Conservation (phyloP, 1,139 yeast genomes). For the Blastobotrys ciferrii region DNA sequence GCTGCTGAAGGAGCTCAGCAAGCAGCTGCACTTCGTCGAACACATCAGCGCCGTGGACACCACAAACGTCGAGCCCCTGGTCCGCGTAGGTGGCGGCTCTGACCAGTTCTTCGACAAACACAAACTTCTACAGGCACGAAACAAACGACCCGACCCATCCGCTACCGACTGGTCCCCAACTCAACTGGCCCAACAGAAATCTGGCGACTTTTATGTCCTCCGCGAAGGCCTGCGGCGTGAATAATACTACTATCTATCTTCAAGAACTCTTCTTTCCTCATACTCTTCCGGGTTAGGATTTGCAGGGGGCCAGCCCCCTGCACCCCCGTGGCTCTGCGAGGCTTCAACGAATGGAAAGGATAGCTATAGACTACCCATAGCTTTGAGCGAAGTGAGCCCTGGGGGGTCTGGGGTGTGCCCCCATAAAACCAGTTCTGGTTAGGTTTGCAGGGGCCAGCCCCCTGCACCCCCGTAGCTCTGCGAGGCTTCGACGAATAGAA, state of each 20-base stretch:
- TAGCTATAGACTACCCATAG: too few relatives aligned
- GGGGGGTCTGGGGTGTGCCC: too few relatives aligned
- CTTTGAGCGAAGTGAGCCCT: too few relatives aligned
- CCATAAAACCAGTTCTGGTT: too few relatives aligned
- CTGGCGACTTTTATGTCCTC: slow-evolving; percentile 32
- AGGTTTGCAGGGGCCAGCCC: too few relatives aligned
- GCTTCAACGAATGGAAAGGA: too few relatives aligned
- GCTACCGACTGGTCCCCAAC: slow-evolving; percentile 33
- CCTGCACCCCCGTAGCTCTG: too few relatives aligned
- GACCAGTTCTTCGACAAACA: slow-evolving; percentile 20
- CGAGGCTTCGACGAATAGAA: too few relatives aligned
- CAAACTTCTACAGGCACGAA: slow-evolving; percentile 15
- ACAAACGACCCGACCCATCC: slow-evolving; percentile 18
- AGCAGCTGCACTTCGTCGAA: slow-evolving; percentile 39
- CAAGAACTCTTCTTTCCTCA: too few relatives aligned
- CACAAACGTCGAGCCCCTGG: slow-evolving; percentile 33
- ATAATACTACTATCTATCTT: slow-evolving; percentile 5
- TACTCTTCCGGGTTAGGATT: too few relatives aligned
- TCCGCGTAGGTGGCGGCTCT: slow-evolving; percentile 32
- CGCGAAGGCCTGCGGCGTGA: slow-evolving; percentile 33
- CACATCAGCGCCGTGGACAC: slow-evolving; percentile 37
- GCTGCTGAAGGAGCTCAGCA: slow-evolving; percentile 32
- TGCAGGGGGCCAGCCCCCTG: too few relatives aligned
- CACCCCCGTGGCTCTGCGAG: too few relatives aligned
- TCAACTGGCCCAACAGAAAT: slow-evolving; percentile 29